Base-by-base conservation (phyloP, 2,329 filamentous ascomycete genomes). In the Seiridium unicorne region DNA sequence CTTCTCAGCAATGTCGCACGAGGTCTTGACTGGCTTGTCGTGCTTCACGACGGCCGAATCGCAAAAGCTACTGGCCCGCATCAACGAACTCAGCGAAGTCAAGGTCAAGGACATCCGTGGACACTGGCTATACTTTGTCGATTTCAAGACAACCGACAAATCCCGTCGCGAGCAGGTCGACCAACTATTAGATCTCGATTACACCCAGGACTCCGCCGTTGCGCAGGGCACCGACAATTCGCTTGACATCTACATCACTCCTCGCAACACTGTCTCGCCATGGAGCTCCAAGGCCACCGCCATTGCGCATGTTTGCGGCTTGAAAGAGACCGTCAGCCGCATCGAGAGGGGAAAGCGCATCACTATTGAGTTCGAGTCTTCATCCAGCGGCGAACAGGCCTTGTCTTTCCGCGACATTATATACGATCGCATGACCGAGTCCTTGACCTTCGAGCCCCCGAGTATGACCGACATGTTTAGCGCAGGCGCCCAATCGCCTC, bases 221-320 rank as follows among this genome's bases (percentile, higher is more conserved):
- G 38, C 62, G 63, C 51, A 63, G 61, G 61, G 62, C 32, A 61
- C 55, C 36, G 38, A 47, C 34, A 74, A 80, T 61, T 79, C 81
- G 48, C 76, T 82, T 54, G 80, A 88, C 63, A 84, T 91, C 72
- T 92, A 93, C 72, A 83, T 97, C 61, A 87, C 85, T 51, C 94
- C 94, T 26, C 86, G 94, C 66, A 90, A 91, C 68, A 93, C 87
- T 2, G 88, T 96, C 66, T 97, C 93, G 46, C 95, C 95, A 72
- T 99, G 95, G 95, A 97, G 93, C 77, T 97, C 93, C 60, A 93
- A 97, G 76, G 94, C 93, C 35, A 97, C 94, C 51, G 94, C 88
- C 73, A 97, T 98, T 73, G 90, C 94, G 58, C 88, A 95, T 66
- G 94, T 97, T 38, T 98, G 94, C 73, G 93, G 91, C 34, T 80